Evolutionary conservation across 2,329 filamentous ascomycete genomes (phyloP).

Genomic region (Hypoxylon sp.): DNA sequence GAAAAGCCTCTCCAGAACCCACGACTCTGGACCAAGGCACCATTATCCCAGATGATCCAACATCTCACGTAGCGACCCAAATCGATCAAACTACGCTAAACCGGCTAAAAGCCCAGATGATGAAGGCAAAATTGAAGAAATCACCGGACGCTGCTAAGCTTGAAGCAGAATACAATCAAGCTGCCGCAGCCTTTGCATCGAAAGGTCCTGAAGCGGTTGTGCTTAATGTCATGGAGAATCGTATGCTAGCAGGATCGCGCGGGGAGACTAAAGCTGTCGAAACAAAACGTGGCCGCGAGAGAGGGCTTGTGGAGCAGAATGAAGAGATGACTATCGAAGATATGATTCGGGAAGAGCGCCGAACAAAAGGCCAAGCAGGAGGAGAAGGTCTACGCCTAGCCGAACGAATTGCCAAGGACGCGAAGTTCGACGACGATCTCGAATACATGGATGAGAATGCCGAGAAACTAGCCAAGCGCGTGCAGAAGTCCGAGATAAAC

Average conservation of each 20-base stretch:
- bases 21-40: constrained; percentile 67
- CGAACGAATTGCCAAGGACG: constrained; percentile 94
- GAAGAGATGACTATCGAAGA: constrained; percentile 97
- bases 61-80: constrained; percentile 63
- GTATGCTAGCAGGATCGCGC: constrained; percentile 82
- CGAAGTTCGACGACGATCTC: constrained; percentile 89
- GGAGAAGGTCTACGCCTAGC: constrained; percentile 88
- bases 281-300: constrained; percentile 85
- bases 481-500: constrained; percentile 89
- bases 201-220: constrained; percentile 80
- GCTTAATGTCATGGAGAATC: constrained; percentile 88
- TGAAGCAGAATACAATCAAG: constrained; percentile 86
- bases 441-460: constrained; percentile 99
- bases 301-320: constrained; percentile 89
- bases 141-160: constrained; percentile 82
- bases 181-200: constrained; percentile 71
- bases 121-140: constrained; percentile 92
- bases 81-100: constrained; percentile 88
- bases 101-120: constrained; percentile 90
- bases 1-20: constrained; percentile 51
- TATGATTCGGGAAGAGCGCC: constrained; percentile 95
- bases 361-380: constrained; percentile 82
- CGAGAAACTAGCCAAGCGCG: constrained; percentile 85
- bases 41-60: constrained; percentile 68
- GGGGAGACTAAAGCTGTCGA: constrained; percentile 83